Evolutionary conservation across 305 asterid genomes (phyloP).

Genomic region (Plantago coronopus): DNA sequence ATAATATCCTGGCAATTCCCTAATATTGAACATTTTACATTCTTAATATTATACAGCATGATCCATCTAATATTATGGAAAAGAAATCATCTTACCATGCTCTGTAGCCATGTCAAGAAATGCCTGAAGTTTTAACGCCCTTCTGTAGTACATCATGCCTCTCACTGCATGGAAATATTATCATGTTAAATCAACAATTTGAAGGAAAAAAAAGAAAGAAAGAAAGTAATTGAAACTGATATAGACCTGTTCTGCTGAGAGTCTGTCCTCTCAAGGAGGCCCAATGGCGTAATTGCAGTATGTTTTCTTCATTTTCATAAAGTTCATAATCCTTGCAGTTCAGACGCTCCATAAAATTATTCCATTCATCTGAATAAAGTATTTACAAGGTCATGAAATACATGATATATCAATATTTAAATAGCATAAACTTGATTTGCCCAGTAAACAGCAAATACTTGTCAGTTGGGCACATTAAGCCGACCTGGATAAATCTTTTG

Average conservation of each 20-base stretch:
- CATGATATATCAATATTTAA: constrained; percentile 16
- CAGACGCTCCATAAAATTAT: constrained; percentile 86
- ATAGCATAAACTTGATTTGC: constrained; percentile 17
- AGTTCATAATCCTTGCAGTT: constrained; percentile 67
- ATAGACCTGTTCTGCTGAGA: constrained; percentile 84
- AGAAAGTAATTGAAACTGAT: constrained; percentile 7
- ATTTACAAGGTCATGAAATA: constrained; percentile 15
- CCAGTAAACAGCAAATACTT: constrained; percentile 19
- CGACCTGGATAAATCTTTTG: constrained; percentile 93
- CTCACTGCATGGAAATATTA: constrained; percentile 59
- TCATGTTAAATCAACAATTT: constrained; percentile 21
- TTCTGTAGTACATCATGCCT: constrained; percentile 99
- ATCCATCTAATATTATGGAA: constrained; percentile 17
- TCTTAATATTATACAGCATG: constrained; percentile 22
- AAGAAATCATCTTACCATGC: constrained; percentile 46
- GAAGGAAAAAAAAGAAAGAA: constrained; percentile 16
- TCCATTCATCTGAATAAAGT: constrained; percentile 86
- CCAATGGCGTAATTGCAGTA: constrained; percentile 96
- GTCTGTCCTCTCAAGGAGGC: constrained; percentile 99
- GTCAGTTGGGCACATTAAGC: constrained; percentile 26
- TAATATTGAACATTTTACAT: constrained; percentile 2
- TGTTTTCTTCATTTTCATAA: constrained; percentile 85
- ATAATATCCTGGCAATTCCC: not conserved
- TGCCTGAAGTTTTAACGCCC: constrained; percentile 99
- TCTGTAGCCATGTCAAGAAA: constrained; percentile 96